A percentile compares a stretch with the other conserved stretches of the same genome.
Evolutionary conservation across 345 rosid species (phyloP).

Genomic region (Anacardium occidentale): DNA sequence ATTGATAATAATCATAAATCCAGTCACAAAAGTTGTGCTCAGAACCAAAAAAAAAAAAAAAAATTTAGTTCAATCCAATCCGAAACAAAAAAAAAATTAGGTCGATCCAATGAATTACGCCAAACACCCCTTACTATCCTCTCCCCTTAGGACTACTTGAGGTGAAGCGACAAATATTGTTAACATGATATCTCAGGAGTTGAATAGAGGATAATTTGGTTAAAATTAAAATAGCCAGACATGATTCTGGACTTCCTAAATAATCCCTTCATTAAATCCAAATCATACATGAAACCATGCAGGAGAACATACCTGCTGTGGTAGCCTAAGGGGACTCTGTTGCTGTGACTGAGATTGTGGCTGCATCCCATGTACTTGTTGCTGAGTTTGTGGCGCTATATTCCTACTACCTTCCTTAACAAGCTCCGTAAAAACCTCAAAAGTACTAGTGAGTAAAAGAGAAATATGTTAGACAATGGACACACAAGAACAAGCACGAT

Average conservation of each 20-base stretch:
- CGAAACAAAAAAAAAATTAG: too few relatives aligned
- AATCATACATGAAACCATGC: background rate
- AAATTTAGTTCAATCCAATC: too few relatives aligned
- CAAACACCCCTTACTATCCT: background rate
- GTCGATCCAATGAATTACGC: too few relatives aligned
- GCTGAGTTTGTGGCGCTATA: slow-evolving; percentile 51
- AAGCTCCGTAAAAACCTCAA: slow-evolving; percentile 66
- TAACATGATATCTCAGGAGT: background rate
- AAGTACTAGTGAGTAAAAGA: slow-evolving; percentile 40
- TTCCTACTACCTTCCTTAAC: slow-evolving; percentile 68
- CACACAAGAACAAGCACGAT: slow-evolving; percentile 6
- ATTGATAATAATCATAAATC: background rate
- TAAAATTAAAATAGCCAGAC: background rate
- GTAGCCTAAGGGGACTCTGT: slow-evolving; percentile 54
- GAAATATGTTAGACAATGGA: slow-evolving; percentile 20
- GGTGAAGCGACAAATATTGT: background rate
- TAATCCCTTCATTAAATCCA: background rate
- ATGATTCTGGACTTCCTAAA: background rate
- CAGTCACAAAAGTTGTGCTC: background rate
- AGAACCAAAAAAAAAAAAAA: background rate
- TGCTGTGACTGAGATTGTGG: slow-evolving; percentile 62
- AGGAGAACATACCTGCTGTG: slow-evolving; percentile 65
- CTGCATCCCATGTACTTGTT: slow-evolving; percentile 65
- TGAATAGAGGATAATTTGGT: slow-evolving; percentile 10
- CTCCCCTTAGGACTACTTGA: background rate